These are phyloP conservation scores for Sphenostylis stenocarpa DNA, from an alignment of 306 rosid species.

Conservation along the genomic window DNA sequence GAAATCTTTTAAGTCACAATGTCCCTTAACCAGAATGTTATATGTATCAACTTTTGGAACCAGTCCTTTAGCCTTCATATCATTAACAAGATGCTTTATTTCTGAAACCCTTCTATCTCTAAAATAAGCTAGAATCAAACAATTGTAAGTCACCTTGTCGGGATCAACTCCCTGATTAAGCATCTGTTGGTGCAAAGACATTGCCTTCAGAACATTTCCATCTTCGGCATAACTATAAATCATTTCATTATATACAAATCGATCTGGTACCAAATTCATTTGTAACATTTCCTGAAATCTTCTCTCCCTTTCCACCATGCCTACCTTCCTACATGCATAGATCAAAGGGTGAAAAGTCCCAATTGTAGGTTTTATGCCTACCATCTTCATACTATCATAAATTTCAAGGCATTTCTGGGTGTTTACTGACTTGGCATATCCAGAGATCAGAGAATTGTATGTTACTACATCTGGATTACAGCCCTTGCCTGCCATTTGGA, in stretches of 20 bases:
- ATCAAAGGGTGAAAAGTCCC: constrained; percentile 70
- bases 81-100: constrained; percentile 51
- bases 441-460: constrained; percentile 79
- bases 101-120: constrained; percentile 54
- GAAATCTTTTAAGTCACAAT: constrained; percentile 64
- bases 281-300: constrained; percentile 56
- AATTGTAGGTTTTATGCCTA: constrained; percentile 64
- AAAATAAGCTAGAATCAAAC: constrained; percentile 69
- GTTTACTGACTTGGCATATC: constrained; percentile 56
- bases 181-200: constrained; percentile 61
- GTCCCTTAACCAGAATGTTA: constrained; percentile 68
- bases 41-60: constrained; percentile 72
- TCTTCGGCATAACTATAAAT: constrained; percentile 56
- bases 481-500: constrained; percentile 49
- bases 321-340: constrained; percentile 54
- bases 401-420: constrained; percentile 57
- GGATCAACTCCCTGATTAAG: constrained; percentile 47
- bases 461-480: constrained; percentile 68
- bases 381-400: constrained; percentile 61
- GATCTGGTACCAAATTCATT: constrained; percentile 64
- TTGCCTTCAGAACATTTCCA: constrained; percentile 57
- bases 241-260: constrained; percentile 54
- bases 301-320: constrained; percentile 47
- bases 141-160: constrained; percentile 78
- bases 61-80: constrained; percentile 76